Evolutionary conservation across 176 grass and related monocot species (phyloP).

Genomic region (Avena insularis): DNA sequence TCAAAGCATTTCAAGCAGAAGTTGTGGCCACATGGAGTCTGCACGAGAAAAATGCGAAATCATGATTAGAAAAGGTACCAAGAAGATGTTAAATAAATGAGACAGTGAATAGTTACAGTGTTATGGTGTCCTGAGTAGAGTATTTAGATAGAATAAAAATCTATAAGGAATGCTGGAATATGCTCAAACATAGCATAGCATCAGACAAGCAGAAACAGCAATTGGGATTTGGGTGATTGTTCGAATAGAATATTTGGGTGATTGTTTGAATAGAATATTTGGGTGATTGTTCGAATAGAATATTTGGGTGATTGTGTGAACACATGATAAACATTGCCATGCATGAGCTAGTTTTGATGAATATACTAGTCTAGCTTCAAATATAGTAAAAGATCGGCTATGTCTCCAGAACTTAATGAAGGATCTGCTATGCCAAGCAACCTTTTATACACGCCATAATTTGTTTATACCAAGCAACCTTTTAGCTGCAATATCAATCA

Average conservation of each 20-base stretch:
- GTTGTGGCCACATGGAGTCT: conserved; percentile 91
- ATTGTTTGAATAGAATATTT: not conserved
- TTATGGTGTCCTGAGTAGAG: not conserved
- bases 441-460: no score
- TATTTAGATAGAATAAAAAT: not conserved
- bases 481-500: no score
- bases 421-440: no score
- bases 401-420: no score
- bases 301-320: not conserved
- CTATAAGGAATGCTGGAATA: conserved; percentile 14
- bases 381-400: no score
- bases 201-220: not conserved
- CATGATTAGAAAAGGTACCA: not conserved
- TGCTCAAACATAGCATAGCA: not conserved
- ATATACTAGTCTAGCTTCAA: no score
- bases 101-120: not conserved
- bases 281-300: not conserved
- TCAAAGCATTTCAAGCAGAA: conserved; percentile 94
- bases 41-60: conserved; percentile 24
- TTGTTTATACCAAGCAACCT: no score
- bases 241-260: not conserved
- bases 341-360: no score
- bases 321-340: not conserved
- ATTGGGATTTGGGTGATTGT: not conserved
- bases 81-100: not conserved